Evolutionary conservation across 2,329 filamentous ascomycete genomes (phyloP).

Genomic region (Penicillium sp.): DNA sequence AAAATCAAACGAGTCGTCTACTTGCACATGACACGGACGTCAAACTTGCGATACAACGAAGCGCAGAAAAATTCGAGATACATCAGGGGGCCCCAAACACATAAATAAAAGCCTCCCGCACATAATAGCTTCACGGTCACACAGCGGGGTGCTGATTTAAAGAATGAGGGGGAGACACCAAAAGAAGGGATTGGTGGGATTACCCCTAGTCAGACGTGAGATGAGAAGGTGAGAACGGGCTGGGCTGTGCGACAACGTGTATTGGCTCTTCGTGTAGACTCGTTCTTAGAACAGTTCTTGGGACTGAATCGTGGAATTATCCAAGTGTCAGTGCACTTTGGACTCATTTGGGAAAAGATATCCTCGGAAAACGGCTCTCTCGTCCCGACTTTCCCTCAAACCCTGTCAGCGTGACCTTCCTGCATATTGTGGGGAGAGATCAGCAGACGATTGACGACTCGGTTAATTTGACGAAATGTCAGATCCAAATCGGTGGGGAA

Average conservation of each 20-base stretch:
- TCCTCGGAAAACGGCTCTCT: background rate
- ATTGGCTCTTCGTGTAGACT: background rate
- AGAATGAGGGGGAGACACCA: background rate
- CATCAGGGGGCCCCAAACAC: background rate
- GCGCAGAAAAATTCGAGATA: background rate
- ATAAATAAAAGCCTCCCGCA: background rate
- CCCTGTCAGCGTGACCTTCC: background rate
- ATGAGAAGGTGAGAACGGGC: background rate
- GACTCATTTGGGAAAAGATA: background rate
- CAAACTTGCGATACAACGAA: background rate
- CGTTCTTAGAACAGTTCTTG: background rate
- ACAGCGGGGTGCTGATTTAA: constrained; percentile 3
- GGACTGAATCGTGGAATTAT: background rate
- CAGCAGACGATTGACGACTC: constrained; percentile 16
- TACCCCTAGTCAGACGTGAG: background rate
- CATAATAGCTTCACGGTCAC: background rate
- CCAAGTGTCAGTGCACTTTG: background rate
- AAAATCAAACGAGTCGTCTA: background rate
- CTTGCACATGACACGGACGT: background rate
- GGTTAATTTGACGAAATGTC: constrained; percentile 13
- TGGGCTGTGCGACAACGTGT: background rate
- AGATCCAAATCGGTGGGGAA: background rate
- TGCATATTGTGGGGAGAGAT: constrained; percentile 10
- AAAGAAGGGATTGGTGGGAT: constrained; percentile 8
- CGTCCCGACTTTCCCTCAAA: background rate